Evolutionary conservation across 805 yeast genomes (phyloP).

Genomic region (Lachancea sp.): DNA sequence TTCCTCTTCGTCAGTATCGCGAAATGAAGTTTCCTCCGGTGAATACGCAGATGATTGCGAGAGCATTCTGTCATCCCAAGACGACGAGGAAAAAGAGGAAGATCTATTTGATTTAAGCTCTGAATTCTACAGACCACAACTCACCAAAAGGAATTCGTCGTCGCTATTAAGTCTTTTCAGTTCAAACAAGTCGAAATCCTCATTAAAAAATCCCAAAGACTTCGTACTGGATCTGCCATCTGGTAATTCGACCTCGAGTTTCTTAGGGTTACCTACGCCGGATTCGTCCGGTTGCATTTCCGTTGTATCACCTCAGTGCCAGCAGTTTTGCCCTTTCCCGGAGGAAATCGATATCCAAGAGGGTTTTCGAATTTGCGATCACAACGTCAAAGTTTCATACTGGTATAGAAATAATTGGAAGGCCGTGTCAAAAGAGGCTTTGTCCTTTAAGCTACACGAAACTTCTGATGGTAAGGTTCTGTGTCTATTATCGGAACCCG

Average conservation of each 20-base stretch:
- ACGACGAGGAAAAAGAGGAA: neutral
- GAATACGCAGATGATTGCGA: conserved; percentile 13
- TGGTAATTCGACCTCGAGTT: conserved; percentile 4
- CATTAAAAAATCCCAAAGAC: conserved; percentile 14
- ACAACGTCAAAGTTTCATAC: conserved; percentile 16
- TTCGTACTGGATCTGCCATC: conserved; percentile 11
- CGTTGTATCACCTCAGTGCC: conserved; percentile 1
- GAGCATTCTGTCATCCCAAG: conserved; percentile 17
- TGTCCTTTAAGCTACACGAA: conserved; percentile 7
- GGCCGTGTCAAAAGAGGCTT: conserved; percentile 10
- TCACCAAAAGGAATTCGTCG: conserved; percentile 18
- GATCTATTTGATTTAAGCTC: conserved; percentile 7
- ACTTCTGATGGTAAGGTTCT: conserved; percentile 8
- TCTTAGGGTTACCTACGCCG: conserved; percentile 6
- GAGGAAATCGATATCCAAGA: conserved; percentile 10
- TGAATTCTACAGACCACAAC: conserved; percentile 11
- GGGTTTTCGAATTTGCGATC: conserved; percentile 13
- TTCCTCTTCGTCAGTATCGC: conserved; percentile 15
- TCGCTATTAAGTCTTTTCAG: conserved; percentile 28
- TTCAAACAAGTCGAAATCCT: conserved; percentile 10
- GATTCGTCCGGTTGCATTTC: conserved; percentile 1
- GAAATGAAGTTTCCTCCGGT: conserved; percentile 9
- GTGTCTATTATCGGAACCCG: conserved; percentile 11
- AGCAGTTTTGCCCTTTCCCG: conserved; percentile 11
- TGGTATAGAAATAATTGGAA: conserved; percentile 27